Conservation (phyloP, 73 alveolate genomes). For the Paramecium pentaurelia region DNA sequence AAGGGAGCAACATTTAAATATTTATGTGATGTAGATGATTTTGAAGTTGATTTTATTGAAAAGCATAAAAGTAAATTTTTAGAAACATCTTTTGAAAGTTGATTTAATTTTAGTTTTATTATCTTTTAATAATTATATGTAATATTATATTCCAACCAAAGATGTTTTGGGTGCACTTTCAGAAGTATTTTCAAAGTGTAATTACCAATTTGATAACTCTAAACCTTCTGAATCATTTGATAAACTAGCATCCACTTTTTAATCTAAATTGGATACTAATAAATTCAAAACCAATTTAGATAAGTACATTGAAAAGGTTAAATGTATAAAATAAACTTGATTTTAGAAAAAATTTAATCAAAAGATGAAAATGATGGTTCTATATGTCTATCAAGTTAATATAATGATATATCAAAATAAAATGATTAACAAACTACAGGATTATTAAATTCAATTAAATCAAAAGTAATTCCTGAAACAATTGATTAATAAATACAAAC, state of each 20-base stretch:
- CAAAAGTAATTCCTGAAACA: not conserved
- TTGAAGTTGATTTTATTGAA: not conserved
- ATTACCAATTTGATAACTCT: not conserved
- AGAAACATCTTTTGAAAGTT: not conserved
- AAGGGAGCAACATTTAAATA: not conserved
- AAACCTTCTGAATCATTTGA: not conserved
- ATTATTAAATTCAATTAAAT: not conserved
- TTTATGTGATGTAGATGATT: not conserved
- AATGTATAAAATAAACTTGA: not conserved
- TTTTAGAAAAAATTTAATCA: not conserved
- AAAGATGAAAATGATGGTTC: not conserved
- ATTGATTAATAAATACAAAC: not conserved
- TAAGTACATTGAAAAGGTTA: not conserved
- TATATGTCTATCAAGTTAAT: not conserved
- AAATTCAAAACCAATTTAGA: not conserved
- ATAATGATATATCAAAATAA: not conserved
- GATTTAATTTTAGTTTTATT: not conserved
- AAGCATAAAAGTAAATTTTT: not conserved
- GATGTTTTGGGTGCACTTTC: not conserved
- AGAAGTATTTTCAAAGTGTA: not conserved
- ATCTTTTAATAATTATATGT: not conserved
- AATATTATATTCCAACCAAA: not conserved
- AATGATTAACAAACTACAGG: not conserved
- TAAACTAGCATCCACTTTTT: not conserved
- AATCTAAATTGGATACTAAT: not conserved